phyloP scores from a whole-genome alignment of 257 asterid genomes.

The Solanum chmielewskii region DNA sequence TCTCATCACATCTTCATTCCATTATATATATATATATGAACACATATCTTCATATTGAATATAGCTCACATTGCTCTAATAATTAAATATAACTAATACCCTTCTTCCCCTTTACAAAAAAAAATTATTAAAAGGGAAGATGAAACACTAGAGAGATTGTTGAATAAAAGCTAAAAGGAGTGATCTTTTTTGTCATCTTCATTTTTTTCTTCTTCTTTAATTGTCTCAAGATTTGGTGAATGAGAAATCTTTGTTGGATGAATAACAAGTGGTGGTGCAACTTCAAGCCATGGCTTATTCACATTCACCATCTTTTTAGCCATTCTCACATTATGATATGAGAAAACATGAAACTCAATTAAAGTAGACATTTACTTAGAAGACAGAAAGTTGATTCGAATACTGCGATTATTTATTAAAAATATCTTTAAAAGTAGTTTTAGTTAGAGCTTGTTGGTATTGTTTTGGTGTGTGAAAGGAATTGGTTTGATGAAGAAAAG shows the following conservation, averaged over 20 bases:
- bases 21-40: background rate
- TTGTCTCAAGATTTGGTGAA: constrained; percentile 38
- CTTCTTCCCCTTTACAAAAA: background rate
- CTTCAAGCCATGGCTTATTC: constrained; percentile 24
- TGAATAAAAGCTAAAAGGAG: background rate
- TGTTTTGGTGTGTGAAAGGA: background rate
- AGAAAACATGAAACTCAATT: background rate
- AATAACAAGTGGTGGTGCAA: constrained; percentile 34
- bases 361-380: background rate
- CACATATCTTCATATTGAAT: background rate
- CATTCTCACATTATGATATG: constrained; percentile 5
- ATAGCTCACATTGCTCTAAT: background rate
- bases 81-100: background rate
- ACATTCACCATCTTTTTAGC: constrained; percentile 9
- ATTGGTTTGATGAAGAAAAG: background rate
- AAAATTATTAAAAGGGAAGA: background rate
- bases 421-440: background rate
- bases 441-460: background rate
- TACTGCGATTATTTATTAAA: background rate
- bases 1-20: background rate
- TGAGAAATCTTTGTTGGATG: constrained; percentile 20
- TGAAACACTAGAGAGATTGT: background rate
- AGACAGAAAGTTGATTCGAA: background rate
- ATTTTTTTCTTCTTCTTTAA: constrained; percentile 22
- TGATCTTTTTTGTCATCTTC: background rate